Base-by-base conservation (phyloP, 2,329 filamentous ascomycete genomes). In the Neoascochyta sp. region DNA sequence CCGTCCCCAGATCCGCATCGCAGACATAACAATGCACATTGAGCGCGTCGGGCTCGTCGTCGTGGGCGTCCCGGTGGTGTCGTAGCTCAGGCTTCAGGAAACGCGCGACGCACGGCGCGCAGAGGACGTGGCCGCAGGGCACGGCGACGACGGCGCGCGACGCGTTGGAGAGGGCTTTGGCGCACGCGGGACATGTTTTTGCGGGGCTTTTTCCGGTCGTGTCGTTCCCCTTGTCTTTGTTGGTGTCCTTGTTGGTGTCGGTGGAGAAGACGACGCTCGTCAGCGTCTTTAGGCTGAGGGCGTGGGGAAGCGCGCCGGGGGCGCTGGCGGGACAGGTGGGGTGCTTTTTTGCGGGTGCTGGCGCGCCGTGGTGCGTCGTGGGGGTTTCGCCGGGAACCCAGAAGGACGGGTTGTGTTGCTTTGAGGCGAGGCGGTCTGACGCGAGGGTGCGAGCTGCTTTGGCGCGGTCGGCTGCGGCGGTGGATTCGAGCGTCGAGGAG, bases 71-170 rank as follows among this genome's bases (percentile, higher is more conserved):
- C 6, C 52, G 29, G 5, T 62, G 54, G 41, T 62, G 57, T 22
- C 56, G 29, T 27, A 54, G 52, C 19, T 61, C 57, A 0, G 65
- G 58, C 43, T 65, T 45, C 71, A 95, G 81, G 62, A 96, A 94
- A 54, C 88, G 84, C 32, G 81, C 76, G 10, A 89, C 82, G 54
- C 90, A 95, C 21, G 76, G 81, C 50, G 84, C 82, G 63, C 90
- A 98, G 13, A 95, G 65, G 1, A 96, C 88, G 58, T 98, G 90
- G 0, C 90, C 90, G 52, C 90, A 98, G 0, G 86, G 85, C 58
- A 86, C 89, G 2, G 86, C 81, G 29, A 95, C 70, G 60, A 89
- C 78, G 1, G 89, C 86, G 56, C 83, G 86, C 3, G 85, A 84
- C 3, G 84, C 75, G 57, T 96, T 96, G 25, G 78, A 83, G 9